A percentile compares a stretch with the other conserved stretches of the same genome.
phyloP scores from a whole-genome alignment of 2,329 filamentous ascomycete genomes.

The Apiospora pterosperma region DNA sequence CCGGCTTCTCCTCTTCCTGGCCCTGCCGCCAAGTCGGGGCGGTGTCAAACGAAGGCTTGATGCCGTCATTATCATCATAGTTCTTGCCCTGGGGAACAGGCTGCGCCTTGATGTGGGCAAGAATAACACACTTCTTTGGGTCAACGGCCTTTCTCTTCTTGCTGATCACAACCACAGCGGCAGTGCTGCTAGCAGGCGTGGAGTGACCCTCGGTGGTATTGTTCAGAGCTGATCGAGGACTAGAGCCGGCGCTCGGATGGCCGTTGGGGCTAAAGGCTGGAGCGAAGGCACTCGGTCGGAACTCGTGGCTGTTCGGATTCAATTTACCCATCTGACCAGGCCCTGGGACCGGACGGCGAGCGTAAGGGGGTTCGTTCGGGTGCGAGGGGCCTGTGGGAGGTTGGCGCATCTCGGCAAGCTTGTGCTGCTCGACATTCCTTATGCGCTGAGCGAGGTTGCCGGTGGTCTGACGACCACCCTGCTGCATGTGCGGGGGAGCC shows the following conservation, averaged over 20 bases:
- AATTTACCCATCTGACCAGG: constrained; percentile 53
- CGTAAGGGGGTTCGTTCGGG: constrained; percentile 47
- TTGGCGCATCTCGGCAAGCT: constrained; percentile 62
- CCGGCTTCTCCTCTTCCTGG: constrained; percentile 66
- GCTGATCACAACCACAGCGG: constrained; percentile 49
- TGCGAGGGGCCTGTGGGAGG: constrained; percentile 73
- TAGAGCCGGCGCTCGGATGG: constrained; percentile 65
- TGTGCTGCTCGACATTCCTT: constrained; percentile 46
- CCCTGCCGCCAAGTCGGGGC: constrained; percentile 77
- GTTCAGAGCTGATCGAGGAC: constrained; percentile 63
- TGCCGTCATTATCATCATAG: constrained; percentile 75
- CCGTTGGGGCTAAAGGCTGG: constrained; percentile 74
- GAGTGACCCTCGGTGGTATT: constrained; percentile 33
- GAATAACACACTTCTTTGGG: constrained; percentile 62
- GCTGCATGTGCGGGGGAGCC: constrained; percentile 36
- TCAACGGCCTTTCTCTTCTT: constrained; percentile 72
- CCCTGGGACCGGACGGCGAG: constrained; percentile 50
- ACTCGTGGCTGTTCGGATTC: constrained; percentile 70
- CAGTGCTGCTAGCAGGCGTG: constrained; percentile 22
- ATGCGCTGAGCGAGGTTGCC: constrained; percentile 49
- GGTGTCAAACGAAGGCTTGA: constrained; percentile 82
- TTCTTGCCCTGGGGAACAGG: constrained; percentile 53
- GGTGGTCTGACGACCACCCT: constrained; percentile 34
- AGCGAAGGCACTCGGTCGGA: constrained; percentile 80
- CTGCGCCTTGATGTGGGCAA: constrained; percentile 52